phyloP scores from a whole-genome alignment of 2,329 filamentous ascomycete genomes.

The Furcasterigmium sp. region DNA sequence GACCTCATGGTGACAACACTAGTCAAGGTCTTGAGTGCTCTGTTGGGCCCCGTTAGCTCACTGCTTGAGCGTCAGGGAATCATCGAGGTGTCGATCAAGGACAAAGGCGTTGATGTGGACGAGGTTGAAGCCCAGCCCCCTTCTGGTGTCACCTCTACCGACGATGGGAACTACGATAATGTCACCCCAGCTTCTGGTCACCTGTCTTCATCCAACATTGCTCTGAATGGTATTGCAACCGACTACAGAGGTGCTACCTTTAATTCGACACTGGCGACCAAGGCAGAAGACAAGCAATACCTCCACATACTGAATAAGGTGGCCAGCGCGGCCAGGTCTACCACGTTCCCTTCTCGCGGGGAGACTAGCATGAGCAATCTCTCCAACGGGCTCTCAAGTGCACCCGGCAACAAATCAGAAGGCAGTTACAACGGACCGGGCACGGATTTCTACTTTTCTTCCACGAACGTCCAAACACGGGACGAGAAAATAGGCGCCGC shows the following conservation, averaged over 20 bases:
- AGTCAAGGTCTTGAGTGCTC: neutral
- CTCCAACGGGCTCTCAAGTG: neutral
- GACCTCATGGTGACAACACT: neutral
- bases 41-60: neutral
- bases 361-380: constrained; percentile 1
- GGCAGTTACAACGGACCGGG: neutral
- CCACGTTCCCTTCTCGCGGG: neutral
- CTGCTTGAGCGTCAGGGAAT: neutral
- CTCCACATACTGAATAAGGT: constrained; percentile 5
- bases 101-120: neutral
- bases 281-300: constrained; percentile 4
- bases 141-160: too few relatives aligned
- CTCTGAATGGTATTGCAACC: too few relatives aligned
- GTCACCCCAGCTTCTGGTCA: too few relatives aligned
- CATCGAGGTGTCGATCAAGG: neutral
- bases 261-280: too few relatives aligned
- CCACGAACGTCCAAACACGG: constrained; percentile 5
- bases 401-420: neutral
- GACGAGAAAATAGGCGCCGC: constrained; percentile 14
- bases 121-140: neutral
- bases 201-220: too few relatives aligned
- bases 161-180: too few relatives aligned
- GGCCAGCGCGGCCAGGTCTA: constrained; percentile 4
- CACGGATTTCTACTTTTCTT: neutral
- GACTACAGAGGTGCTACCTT: too few relatives aligned